Percentiles rank a stretch among this genome's conserved stretches.
These are phyloP conservation scores for Fallopia convolvulus DNA, from an alignment of 148 eudicot genomes.

Conservation along the genomic window DNA sequence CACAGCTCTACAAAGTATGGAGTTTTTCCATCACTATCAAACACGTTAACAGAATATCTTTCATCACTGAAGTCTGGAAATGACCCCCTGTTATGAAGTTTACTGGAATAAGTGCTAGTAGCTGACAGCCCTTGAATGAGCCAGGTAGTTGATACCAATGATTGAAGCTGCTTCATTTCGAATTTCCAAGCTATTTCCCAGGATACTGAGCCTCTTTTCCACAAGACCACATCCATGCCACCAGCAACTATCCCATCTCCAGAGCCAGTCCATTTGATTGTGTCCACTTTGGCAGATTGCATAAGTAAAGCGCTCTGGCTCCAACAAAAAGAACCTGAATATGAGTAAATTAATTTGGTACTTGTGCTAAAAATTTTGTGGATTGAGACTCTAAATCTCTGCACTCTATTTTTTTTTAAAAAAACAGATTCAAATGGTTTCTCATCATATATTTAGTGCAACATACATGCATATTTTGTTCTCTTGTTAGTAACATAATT, in stretches of 20 bases:
- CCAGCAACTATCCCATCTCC: slow-evolving; percentile 87
- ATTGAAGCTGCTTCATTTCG: slow-evolving; percentile 52
- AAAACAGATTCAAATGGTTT: neutral
- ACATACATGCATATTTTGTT: neutral
- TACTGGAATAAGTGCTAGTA: slow-evolving; percentile 30
- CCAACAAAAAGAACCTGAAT: slow-evolving; percentile 99
- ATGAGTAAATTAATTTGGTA: slow-evolving; percentile 73
- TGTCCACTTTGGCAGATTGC: slow-evolving; percentile 68
- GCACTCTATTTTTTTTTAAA: neutral
- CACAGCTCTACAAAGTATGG: slow-evolving; percentile 42
- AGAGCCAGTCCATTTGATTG: slow-evolving; percentile 83
- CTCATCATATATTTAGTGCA: neutral
- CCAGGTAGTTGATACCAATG: slow-evolving; percentile 72
- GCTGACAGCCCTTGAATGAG: slow-evolving; percentile 71
- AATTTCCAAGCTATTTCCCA: slow-evolving; percentile 96
- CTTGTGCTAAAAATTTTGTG: neutral
- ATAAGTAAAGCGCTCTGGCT: slow-evolving; percentile 88
- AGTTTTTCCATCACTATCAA: slow-evolving; percentile 39
- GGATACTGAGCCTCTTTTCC: slow-evolving; percentile 57
- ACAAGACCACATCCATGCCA: slow-evolving; percentile 72
- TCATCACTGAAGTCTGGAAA: slow-evolving; percentile 20
- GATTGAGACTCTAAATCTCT: neutral
- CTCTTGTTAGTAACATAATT: neutral
- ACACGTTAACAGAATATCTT: slow-evolving; percentile 44
- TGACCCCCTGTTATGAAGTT: slow-evolving; percentile 24